Evolutionary conservation across 2,329 filamentous ascomycete genomes (phyloP).

Genomic region (Aspergillus piperis): DNA sequence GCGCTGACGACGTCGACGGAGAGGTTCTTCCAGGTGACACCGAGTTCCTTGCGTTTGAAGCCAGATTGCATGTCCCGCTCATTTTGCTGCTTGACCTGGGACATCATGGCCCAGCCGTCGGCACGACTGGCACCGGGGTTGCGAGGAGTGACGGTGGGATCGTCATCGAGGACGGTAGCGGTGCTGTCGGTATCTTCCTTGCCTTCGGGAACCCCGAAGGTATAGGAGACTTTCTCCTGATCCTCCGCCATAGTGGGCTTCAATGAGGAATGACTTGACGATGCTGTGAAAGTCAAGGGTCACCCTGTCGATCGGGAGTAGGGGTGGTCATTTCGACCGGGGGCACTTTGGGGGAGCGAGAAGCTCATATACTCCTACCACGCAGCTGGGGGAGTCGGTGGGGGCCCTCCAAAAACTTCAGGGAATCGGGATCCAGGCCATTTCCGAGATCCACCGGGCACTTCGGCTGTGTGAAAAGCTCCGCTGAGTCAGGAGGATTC

Average conservation of each 20-base stretch:
- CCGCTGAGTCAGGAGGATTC: background rate
- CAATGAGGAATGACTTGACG: background rate
- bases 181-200: conserved; percentile 32
- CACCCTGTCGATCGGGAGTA: background rate
- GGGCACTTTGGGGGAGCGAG: conserved; percentile 4
- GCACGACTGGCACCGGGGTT: conserved; percentile 20
- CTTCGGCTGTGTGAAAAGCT: background rate
- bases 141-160: conserved; percentile 17
- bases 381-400: background rate
- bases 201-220: background rate
- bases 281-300: background rate
- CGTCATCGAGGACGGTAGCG: conserved; percentile 29
- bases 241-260: background rate
- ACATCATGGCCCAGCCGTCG: conserved; percentile 54
- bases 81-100: conserved; percentile 48
- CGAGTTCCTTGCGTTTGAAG: conserved; percentile 55
- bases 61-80: conserved; percentile 50
- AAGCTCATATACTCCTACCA: conserved; percentile 1
- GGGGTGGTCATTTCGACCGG: background rate
- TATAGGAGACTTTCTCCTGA: background rate
- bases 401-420: background rate
- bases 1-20: conserved; percentile 63
- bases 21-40: conserved; percentile 66
- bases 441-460: conserved; percentile 2
- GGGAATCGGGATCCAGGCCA: conserved; percentile 9